These are phyloP conservation scores for Liriodendron chinense DNA, from an alignment of 164 flowering plant genomes.

Conservation along the genomic window DNA sequence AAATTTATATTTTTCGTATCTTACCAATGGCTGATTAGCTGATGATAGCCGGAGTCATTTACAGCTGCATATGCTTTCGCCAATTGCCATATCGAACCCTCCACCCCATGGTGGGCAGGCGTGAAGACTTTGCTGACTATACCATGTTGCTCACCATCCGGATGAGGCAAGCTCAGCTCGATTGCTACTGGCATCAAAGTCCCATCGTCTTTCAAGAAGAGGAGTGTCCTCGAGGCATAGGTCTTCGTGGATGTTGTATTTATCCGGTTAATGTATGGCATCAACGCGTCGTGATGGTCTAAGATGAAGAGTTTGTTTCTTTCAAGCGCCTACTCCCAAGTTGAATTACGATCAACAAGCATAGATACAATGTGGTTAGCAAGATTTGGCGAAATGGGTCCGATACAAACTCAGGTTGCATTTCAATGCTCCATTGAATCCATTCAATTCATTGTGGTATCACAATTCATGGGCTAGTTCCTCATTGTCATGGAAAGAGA, in stretches of 20 bases:
- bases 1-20: neutral
- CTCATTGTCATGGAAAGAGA: too few relatives aligned
- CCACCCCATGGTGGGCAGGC: constrained; percentile 55
- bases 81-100: constrained; percentile 74
- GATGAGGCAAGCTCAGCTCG: constrained; percentile 82
- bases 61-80: constrained; percentile 93
- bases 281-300: constrained; percentile 78
- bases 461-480: too few relatives aligned
- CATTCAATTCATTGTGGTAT: too few relatives aligned
- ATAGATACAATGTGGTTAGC: too few relatives aligned
- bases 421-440: too few relatives aligned
- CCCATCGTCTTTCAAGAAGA: constrained; percentile 68
- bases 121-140: constrained; percentile 62
- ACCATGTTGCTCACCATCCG: constrained; percentile 64
- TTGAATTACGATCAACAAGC: neutral
- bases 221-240: constrained; percentile 74
- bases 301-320: constrained; percentile 64
- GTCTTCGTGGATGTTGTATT: constrained; percentile 65
- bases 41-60: constrained; percentile 86
- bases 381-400: too few relatives aligned
- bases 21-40: constrained; percentile 92
- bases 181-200: constrained; percentile 82
- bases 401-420: too few relatives aligned
- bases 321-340: constrained; percentile 40
- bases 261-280: constrained; percentile 75